These are phyloP conservation scores for Picochlorum sp. DNA, from an alignment of 139 green algal genomes.

Conservation along the genomic window DNA sequence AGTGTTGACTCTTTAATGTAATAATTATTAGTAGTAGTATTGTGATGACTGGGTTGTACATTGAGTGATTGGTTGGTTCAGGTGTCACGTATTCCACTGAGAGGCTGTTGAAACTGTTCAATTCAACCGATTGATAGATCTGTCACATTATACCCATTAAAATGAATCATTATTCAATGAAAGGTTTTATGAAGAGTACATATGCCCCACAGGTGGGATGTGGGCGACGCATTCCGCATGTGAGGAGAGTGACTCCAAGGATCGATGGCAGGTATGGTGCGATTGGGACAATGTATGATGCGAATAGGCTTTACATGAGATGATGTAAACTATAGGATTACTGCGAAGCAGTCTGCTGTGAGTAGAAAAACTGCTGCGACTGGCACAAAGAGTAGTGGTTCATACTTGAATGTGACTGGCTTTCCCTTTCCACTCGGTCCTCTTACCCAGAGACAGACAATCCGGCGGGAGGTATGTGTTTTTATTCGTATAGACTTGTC, in stretches of 20 bases:
- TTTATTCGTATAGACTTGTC: no score
- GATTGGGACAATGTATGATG: no score
- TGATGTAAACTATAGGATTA: not conserved
- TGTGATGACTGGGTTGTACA: no score
- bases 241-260: no score
- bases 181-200: not conserved
- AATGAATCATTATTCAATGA: not conserved
- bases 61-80: no score
- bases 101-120: no score
- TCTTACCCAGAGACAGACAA: conserved; percentile 39
- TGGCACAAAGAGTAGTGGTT: conserved; percentile 2
- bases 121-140: not conserved
- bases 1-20: not conserved
- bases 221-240: no score
- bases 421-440: conserved; percentile 84
- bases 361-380: not conserved
- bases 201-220: no score
- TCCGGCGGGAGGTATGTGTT: conserved; percentile 24
- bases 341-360: not conserved
- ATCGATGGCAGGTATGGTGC: no score
- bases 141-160: not conserved
- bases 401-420: conserved; percentile 57
- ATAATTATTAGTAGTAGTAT: no score
- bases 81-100: no score
- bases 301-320: no score